Evolutionary conservation across 352 stramenopile species (phyloP).

Genomic region (Phytophthora sp.): DNA sequence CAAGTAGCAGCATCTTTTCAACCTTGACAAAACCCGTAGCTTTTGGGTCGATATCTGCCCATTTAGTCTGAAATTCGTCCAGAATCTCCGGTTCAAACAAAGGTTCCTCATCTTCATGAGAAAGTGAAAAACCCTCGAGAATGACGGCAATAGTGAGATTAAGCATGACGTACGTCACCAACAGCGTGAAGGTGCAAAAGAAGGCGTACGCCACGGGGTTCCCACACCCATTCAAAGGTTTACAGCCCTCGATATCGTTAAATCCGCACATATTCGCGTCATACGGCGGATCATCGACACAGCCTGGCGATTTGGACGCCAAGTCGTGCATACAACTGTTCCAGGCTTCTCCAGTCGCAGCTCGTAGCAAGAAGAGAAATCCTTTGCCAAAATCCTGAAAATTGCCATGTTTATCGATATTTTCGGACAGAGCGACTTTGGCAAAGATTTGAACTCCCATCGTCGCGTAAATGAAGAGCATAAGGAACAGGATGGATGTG

Average conservation of each 20-base stretch:
- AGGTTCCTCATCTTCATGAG: conserved; percentile 87
- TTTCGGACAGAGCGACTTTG: conserved; percentile 73
- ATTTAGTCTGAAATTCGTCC: conserved; percentile 89
- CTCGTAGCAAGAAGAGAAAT: conserved; percentile 90
- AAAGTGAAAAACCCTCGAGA: conserved; percentile 90
- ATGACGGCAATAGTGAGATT: conserved; percentile 96
- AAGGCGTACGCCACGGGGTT: conserved; percentile 68
- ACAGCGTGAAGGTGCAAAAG: conserved; percentile 89
- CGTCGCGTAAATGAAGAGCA: conserved; percentile 95
- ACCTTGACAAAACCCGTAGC: conserved; percentile 86
- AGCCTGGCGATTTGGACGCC: conserved; percentile 40
- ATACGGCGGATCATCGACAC: conserved; percentile 65
- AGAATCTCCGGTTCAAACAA: conserved; percentile 89
- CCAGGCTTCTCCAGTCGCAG: conserved; percentile 94
- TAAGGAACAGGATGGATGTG: conserved; percentile 89
- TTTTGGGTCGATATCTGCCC: conserved; percentile 88
- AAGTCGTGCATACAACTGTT: conserved; percentile 94
- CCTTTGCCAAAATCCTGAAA: conserved; percentile 93
- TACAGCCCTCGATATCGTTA: conserved; percentile 65
- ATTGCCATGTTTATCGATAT: conserved; percentile 90
- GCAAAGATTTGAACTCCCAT: conserved; percentile 94
- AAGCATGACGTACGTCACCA: conserved; percentile 94
- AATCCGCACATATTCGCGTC: conserved; percentile 78
- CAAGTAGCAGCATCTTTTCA: conserved; percentile 72
- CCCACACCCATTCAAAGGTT: conserved; percentile 81